phyloP scores from a whole-genome alignment of 2,329 filamentous ascomycete genomes.

The Cladosporium sp. region DNA sequence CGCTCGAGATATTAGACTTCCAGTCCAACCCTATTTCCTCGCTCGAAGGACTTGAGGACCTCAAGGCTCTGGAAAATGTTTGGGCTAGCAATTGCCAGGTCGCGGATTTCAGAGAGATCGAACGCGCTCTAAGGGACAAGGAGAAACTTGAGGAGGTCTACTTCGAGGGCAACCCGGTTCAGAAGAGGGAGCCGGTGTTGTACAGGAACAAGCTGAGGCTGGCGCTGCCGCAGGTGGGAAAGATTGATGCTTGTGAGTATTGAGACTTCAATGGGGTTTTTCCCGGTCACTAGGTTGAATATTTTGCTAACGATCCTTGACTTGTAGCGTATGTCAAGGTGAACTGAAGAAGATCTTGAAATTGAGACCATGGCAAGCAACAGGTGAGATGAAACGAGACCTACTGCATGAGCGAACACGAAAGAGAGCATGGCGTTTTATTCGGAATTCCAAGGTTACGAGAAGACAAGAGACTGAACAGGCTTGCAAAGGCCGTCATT shows the following conservation, averaged over 20 bases:
- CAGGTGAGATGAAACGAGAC: not conserved
- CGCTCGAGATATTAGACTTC: slow-evolving; percentile 78
- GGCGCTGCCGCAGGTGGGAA: slow-evolving; percentile 78
- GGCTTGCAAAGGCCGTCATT: no score
- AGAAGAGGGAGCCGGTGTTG: slow-evolving; percentile 70
- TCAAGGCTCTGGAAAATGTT: slow-evolving; percentile 76
- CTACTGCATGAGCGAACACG: not conserved
- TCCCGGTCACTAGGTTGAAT: not conserved
- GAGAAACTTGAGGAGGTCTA: slow-evolving; percentile 82
- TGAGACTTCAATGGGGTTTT: no score
- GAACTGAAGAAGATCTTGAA: not conserved
- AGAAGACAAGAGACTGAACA: not conserved
- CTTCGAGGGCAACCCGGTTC: slow-evolving; percentile 90
- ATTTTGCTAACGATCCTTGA: not conserved
- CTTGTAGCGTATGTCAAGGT: slow-evolving; percentile 7
- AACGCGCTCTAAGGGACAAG: slow-evolving; percentile 74
- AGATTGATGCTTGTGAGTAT: slow-evolving; percentile 97
- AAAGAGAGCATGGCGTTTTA: not conserved
- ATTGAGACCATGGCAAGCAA: not conserved
- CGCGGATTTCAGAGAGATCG: slow-evolving; percentile 74
- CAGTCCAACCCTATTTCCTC: slow-evolving; percentile 79
- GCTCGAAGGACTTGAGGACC: slow-evolving; percentile 64
- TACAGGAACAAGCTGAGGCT: slow-evolving; percentile 93
- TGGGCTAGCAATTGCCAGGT: slow-evolving; percentile 92
- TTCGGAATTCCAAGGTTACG: not conserved